A percentile compares a stretch with the other conserved stretches of the same genome.
phyloP scores from a whole-genome alignment of 2,329 filamentous ascomycete species.

The Diaporthe amygdali region DNA sequence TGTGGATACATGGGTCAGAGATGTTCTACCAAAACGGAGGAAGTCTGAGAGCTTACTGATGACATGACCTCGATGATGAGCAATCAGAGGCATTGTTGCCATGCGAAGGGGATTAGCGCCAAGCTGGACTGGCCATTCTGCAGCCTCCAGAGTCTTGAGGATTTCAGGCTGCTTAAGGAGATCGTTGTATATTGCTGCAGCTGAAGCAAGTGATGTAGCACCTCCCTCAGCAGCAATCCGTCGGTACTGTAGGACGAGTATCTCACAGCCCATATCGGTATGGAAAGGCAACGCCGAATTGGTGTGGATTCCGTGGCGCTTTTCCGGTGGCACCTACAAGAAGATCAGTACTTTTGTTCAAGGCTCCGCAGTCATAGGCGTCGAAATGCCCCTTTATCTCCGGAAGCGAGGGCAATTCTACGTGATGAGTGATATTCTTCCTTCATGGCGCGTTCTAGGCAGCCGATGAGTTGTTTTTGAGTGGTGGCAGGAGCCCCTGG shows the following conservation, averaged over 20 bases:
- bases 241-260: conserved; percentile 54
- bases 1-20: neutral
- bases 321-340: conserved; percentile 39
- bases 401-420: no score
- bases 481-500: no score
- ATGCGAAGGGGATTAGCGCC: conserved; percentile 34
- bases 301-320: conserved; percentile 57
- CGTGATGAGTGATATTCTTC: no score
- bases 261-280: conserved; percentile 57
- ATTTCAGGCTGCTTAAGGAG: conserved; percentile 44
- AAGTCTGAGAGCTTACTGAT: conserved; percentile 29
- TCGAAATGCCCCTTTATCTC: no score
- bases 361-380: no score
- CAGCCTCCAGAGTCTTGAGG: conserved; percentile 41
- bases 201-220: conserved; percentile 49
- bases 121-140: conserved; percentile 55
- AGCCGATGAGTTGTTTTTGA: no score
- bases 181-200: conserved; percentile 48
- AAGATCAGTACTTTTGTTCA: neutral
- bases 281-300: conserved; percentile 53
- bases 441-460: no score
- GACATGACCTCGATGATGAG: conserved; percentile 45
- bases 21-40: no score
- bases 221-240: conserved; percentile 49
- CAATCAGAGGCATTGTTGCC: conserved; percentile 48